Percentiles rank a stretch among this genome's conserved stretches.
Evolutionary conservation across 129 eudicot species (phyloP).

Genomic region (Pulicaria dysenterica): DNA sequence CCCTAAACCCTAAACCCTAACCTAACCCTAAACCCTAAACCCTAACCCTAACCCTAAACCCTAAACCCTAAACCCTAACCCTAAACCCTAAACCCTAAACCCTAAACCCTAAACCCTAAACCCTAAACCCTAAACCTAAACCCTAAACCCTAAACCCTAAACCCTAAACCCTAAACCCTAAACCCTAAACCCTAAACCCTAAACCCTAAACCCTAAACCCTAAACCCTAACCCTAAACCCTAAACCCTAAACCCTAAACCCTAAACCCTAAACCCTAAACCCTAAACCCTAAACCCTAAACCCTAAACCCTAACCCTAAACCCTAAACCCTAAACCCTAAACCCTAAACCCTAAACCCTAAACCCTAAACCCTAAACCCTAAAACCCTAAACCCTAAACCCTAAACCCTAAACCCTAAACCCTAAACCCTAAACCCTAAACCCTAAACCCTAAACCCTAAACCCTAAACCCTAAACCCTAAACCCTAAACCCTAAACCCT

Average conservation of each 20-base stretch:
- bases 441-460: conserved; percentile 11
- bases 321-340: background rate
- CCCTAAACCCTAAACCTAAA: too few species aligned
- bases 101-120: too few species aligned
- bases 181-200: too few species aligned
- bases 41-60: too few species aligned
- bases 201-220: too few species aligned
- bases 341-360: background rate
- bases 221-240: conserved; percentile 17
- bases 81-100: background rate
- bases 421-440: conserved; percentile 4
- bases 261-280: conserved; percentile 13
- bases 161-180: too few species aligned
- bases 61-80: conserved; percentile 9
- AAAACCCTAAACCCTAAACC: conserved; percentile 11
- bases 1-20: too few species aligned
- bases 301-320: conserved; percentile 7
- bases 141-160: too few species aligned
- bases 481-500: conserved; percentile 24
- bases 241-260: conserved; percentile 15
- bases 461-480: conserved; percentile 28
- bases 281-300: conserved; percentile 15
- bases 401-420: background rate
- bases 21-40: too few species aligned
- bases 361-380: background rate